Percentiles rank a stretch among this genome's conserved stretches.
These are phyloP conservation scores for Clausena lansium DNA, from an alignment of 345 rosid genomes.

Conservation along the genomic window DNA sequence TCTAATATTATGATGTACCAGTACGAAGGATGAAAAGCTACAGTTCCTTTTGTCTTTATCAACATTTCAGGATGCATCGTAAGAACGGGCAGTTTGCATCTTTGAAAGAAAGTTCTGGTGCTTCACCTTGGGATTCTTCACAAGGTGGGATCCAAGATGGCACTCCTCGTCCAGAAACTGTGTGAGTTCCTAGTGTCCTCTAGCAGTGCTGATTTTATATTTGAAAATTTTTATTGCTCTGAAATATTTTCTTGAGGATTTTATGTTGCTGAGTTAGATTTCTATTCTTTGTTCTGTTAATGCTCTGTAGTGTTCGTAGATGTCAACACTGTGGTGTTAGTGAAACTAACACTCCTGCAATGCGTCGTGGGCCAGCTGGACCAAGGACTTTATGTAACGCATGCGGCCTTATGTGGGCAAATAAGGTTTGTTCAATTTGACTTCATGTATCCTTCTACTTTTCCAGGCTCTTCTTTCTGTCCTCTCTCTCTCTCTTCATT, in stretches of 20 bases:
- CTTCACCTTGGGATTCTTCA: slow-evolving; percentile 53
- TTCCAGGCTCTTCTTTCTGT: too few species aligned
- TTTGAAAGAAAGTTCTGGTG: slow-evolving; percentile 46
- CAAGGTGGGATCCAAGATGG: slow-evolving; percentile 49
- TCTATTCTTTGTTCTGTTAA: slow-evolving; percentile 7
- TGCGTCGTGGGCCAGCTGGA: slow-evolving; percentile 90
- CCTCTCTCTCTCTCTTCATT: too few species aligned
- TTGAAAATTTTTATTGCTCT: slow-evolving; percentile 1
- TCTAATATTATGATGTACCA: background rate
- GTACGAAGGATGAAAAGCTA: background rate
- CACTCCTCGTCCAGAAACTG: slow-evolving; percentile 42
- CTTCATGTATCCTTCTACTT: background rate
- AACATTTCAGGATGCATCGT: slow-evolving; percentile 60
- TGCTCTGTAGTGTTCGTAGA: slow-evolving; percentile 39
- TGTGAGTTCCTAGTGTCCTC: slow-evolving; percentile 46
- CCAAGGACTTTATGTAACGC: slow-evolving; percentile 82
- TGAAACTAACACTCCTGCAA: slow-evolving; percentile 70
- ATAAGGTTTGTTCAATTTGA: slow-evolving; percentile 47
- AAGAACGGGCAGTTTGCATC: slow-evolving; percentile 80
- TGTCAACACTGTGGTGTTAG: slow-evolving; percentile 75
- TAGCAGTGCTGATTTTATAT: slow-evolving; percentile 9
- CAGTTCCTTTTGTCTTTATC: slow-evolving; percentile 16
- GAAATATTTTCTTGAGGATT: slow-evolving; percentile 7
- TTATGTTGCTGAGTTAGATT: background rate
- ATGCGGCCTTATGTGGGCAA: slow-evolving; percentile 91